Evolutionary conservation across 345 rosid species (phyloP), one percentile per base, ranked within the genome.

Genomic region (Populus simonii): DNA sequence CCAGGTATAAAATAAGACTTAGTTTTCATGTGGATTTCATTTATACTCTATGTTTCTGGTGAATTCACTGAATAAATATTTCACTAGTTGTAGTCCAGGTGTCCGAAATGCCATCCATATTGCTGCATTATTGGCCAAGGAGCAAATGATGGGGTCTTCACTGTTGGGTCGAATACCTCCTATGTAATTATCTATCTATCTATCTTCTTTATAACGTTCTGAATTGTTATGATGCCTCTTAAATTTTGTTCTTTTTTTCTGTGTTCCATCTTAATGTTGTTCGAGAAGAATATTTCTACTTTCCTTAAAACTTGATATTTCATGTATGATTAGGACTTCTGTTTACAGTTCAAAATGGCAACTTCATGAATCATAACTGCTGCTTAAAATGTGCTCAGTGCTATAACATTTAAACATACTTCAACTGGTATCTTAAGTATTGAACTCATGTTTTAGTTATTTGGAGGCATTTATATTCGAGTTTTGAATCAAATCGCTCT

Each of bases 91-190:
- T 87, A 93, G 96, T 92, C 82, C 93, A 93, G 97, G 98, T 93
- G 92, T 91, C 45, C 87, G 80, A 82, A 96, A 89, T 91, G 93
- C 94, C 77, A 92, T 96, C 85, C 86, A 88, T 86, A 90, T 93
- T 82, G 98, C 96, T 80, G 87, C 93, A 66, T 84, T 84, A 47
- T 84, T 96, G 87, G 84, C 90, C 83, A 92, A 91, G 84, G 96
- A 92, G 80, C 98, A 93, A 80, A 83, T 87, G 80, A 77, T n/a
- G 63, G 92, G 92, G 23, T 86, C 92, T 73, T 81, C 90, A 20
- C 70, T 88, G 70, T 85, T 93, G 89, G 99, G 96, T 82, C 93
- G 97, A 85, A 85, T 96, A 81, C 90, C 96, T 77, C 99, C 99
- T 57, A 92, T 96, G 98, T 96, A 90, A 90, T 36, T 25, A 63